phyloP scores from a whole-genome alignment of 768 basidiomycete species.

The Boletus huronensis region DNA sequence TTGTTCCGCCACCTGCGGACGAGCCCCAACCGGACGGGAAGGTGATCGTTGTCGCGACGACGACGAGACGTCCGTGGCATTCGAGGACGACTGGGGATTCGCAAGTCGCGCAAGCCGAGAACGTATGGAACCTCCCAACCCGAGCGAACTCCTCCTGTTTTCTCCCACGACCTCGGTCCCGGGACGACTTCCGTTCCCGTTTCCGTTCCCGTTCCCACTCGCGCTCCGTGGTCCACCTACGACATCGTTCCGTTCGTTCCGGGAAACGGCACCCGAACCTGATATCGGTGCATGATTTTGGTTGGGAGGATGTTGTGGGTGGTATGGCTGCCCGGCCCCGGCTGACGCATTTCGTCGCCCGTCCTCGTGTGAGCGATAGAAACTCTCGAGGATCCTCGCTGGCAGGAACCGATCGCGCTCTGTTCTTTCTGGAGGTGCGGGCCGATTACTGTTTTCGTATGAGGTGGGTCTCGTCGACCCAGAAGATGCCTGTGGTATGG shows the following conservation, averaged over 20 bases:
- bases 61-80: neutral
- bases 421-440: conserved; percentile 14
- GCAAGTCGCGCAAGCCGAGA: conserved; percentile 26
- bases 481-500: conserved; percentile 7
- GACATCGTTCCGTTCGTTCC: conserved; percentile 10
- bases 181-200: conserved; percentile 8
- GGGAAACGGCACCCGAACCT: neutral
- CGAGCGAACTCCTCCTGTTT: conserved; percentile 17
- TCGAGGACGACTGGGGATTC: conserved; percentile 16
- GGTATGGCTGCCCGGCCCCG: conserved; percentile 11
- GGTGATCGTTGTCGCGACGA: conserved; percentile 23
- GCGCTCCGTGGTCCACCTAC: conserved; percentile 3
- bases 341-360: conserved; percentile 17
- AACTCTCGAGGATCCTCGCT: conserved; percentile 19
- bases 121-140: conserved; percentile 26
- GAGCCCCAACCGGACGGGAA: conserved; percentile 24
- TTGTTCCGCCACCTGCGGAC: conserved; percentile 19
- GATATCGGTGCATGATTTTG: conserved; percentile 4
- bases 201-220: conserved; percentile 5
- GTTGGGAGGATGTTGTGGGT: neutral
- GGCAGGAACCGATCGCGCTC: conserved; percentile 26
- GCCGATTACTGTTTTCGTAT: conserved; percentile 15
- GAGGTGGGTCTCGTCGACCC: conserved; percentile 5
- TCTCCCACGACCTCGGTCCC: conserved; percentile 11
- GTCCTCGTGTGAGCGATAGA: conserved; percentile 24